A percentile compares a stretch with the other conserved stretches of the same genome.
phyloP scores from a whole-genome alignment of 176 grass and related monocot genomes.

The Melocanna baccifera region DNA sequence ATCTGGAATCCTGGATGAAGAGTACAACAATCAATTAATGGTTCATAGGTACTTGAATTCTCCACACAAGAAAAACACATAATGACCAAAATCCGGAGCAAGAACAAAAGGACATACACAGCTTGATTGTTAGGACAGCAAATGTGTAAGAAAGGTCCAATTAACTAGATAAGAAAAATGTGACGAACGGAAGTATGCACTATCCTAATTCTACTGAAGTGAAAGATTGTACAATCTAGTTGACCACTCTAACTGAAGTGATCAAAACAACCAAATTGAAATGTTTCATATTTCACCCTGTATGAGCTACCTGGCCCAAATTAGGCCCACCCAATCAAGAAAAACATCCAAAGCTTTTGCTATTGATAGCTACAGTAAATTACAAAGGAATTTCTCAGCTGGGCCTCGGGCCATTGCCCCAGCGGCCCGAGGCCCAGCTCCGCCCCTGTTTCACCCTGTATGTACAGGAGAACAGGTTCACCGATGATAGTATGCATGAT shows the following conservation, averaged over 20 bases:
- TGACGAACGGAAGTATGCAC: neutral
- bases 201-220: neutral
- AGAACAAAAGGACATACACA: neutral
- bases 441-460: neutral
- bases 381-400: too few species aligned
- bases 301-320: too few species aligned
- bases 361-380: too few species aligned
- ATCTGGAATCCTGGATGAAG: neutral
- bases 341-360: too few species aligned
- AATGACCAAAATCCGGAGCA: neutral
- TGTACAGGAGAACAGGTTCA: too few species aligned
- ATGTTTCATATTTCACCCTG: neutral
- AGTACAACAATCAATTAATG: neutral
- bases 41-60: neutral
- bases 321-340: too few species aligned
- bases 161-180: neutral
- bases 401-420: too few species aligned
- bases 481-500: neutral
- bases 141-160: neutral
- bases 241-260: neutral
- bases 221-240: neutral
- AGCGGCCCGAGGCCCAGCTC: too few species aligned
- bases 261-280: neutral
- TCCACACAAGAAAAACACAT: neutral
- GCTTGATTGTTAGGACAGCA: neutral